Evolutionary conservation across 257 asterid genomes (phyloP).

Genomic region (Thymus quinquecostatus): DNA sequence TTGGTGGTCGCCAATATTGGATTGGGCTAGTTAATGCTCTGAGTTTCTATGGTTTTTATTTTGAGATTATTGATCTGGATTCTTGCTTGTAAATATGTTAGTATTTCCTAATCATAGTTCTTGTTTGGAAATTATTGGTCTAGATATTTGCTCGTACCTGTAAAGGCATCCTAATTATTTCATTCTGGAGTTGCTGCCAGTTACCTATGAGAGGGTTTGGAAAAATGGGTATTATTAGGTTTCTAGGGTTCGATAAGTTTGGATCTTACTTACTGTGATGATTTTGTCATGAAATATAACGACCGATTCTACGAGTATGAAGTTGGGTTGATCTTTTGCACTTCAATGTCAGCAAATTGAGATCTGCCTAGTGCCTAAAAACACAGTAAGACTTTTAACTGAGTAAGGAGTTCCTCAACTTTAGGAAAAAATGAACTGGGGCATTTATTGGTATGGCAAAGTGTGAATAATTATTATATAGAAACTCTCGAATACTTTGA

Average conservation of each 20-base stretch:
- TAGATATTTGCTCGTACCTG: constrained; percentile 12
- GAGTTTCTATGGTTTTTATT: not conserved
- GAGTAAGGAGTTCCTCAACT: not conserved
- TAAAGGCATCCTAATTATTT: constrained; percentile 17
- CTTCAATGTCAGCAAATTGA: not conserved
- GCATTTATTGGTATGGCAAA: not conserved
- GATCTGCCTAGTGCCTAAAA: constrained; percentile 1
- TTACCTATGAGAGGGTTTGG: not conserved
- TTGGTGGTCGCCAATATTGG: constrained; percentile 8
- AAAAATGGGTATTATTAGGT: not conserved
- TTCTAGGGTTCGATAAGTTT: not conserved
- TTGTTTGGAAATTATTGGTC: constrained; percentile 14
- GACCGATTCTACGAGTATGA: not conserved
- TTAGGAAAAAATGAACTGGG: not conserved
- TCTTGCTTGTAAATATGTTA: constrained; percentile 7
- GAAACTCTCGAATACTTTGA: constrained; percentile 4
- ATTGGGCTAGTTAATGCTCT: constrained; percentile 25
- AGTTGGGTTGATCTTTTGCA: not conserved
- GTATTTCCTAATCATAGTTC: not conserved
- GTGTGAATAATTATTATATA: not conserved
- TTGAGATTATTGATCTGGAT: constrained; percentile 21
- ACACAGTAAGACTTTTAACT: not conserved
- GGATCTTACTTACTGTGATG: not conserved
- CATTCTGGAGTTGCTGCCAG: not conserved
- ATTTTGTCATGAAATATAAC: not conserved